These are phyloP conservation scores for Cryomyces antarcticus DNA, from an alignment of 495 filamentous ascomycete genomes.

Conservation along the genomic window DNA sequence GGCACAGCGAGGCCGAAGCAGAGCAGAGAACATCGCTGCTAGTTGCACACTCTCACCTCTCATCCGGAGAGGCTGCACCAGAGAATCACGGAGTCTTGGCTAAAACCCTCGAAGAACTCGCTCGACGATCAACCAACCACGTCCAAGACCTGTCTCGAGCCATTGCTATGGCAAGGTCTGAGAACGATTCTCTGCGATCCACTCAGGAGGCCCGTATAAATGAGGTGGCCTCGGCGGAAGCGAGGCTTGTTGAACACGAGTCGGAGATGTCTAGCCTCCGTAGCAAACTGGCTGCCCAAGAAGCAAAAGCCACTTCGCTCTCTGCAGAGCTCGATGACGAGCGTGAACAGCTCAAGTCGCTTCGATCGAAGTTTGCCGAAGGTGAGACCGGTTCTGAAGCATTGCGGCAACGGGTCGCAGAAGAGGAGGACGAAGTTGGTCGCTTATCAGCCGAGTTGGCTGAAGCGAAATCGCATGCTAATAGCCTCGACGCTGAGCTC, in stretches of 20 bases:
- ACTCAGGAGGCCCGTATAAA: slow-evolving; percentile 10
- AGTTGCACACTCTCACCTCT: slow-evolving; percentile 40
- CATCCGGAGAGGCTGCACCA: slow-evolving; percentile 32
- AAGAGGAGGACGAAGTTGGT: slow-evolving; percentile 44
- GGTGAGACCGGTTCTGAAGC: slow-evolving; percentile 65
- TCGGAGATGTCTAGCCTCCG: slow-evolving; percentile 6
- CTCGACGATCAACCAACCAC: slow-evolving; percentile 14
- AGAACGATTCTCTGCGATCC: slow-evolving; percentile 16
- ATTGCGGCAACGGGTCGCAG: slow-evolving; percentile 45
- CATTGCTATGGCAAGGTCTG: slow-evolving; percentile 17
- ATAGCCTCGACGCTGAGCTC: slow-evolving; percentile 44
- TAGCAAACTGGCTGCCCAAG: slow-evolving; percentile 27
- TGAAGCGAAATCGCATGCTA: slow-evolving; percentile 41
- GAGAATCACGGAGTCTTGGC: slow-evolving; percentile 36
- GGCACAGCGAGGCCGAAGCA: slow-evolving; percentile 28
- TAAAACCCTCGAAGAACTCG: slow-evolving; percentile 37
- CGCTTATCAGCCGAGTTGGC: slow-evolving; percentile 42
- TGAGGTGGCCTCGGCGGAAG: slow-evolving; percentile 7
- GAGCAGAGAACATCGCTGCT: slow-evolving; percentile 35
- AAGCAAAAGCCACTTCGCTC: slow-evolving; percentile 34
- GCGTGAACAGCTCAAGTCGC: slow-evolving; percentile 37
- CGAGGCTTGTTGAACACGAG: slow-evolving; percentile 3
- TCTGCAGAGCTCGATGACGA: slow-evolving; percentile 46
- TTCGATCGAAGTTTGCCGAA: slow-evolving; percentile 49
- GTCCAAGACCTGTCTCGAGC: slow-evolving; percentile 16